Conservation (phyloP, 495 filamentous ascomycete genomes). For the Podospora sp. region DNA sequence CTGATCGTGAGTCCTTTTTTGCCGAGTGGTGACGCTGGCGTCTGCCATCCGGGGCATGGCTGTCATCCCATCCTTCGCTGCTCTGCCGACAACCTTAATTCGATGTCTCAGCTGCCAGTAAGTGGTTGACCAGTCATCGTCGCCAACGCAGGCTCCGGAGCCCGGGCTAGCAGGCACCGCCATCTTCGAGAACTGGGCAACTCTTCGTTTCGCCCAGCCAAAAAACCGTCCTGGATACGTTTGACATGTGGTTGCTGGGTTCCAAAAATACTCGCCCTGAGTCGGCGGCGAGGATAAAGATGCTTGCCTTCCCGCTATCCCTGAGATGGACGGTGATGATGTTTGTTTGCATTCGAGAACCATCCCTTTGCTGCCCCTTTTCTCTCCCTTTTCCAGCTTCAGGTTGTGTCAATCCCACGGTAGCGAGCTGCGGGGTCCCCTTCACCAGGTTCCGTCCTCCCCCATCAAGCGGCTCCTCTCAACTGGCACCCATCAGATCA, state of each 20-base stretch:
- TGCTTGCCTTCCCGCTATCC: not conserved
- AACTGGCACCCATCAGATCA: conserved; percentile 4
- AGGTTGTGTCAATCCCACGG: not conserved
- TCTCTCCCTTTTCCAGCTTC: not conserved
- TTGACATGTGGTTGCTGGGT: not conserved
- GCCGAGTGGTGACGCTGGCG: conserved; percentile 1
- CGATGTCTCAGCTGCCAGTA: conserved; percentile 12
- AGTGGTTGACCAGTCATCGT: conserved; percentile 13
- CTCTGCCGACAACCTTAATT: conserved; percentile 1
- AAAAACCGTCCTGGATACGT: not conserved
- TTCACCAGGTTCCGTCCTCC: not conserved
- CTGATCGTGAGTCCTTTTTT: not conserved
- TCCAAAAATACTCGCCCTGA: conserved; percentile 15
- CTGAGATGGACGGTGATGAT: not conserved
- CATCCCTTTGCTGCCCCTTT: not conserved
- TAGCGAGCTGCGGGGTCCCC: not conserved
- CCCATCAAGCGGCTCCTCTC: conserved; percentile 3
- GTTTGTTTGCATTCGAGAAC: not conserved
- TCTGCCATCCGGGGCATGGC: not conserved
- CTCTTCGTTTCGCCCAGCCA: conserved; percentile 1
- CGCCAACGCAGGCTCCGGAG: not conserved
- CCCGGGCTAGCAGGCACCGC: conserved; percentile 10
- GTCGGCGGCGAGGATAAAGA: conserved; percentile 10
- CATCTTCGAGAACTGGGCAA: conserved; percentile 6
- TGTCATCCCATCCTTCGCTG: not conserved